Evolutionary conservation across 768 basidiomycete genomes (phyloP).

Genomic region (Hydnomerulius pinastri): DNA sequence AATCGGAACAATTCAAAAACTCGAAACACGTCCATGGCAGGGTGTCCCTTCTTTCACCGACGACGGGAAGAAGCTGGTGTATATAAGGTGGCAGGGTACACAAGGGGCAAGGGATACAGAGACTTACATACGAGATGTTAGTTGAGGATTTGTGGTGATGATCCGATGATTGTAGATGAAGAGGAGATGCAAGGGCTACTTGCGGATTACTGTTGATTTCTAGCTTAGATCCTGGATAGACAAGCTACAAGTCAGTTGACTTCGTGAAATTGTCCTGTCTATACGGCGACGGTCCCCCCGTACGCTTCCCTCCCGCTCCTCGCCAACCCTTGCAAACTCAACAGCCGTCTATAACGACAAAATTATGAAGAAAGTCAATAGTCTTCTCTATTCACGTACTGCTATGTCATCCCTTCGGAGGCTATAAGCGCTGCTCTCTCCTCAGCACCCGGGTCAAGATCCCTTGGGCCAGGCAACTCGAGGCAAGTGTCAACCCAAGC

Average conservation of each 20-base stretch:
- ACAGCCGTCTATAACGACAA: conserved; percentile 3
- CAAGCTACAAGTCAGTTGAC: too few species aligned
- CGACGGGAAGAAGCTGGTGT: background rate
- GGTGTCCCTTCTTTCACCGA: background rate
- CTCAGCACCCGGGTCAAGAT: conserved; percentile 18
- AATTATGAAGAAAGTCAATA: background rate
- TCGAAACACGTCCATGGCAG: background rate
- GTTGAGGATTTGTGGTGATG: background rate
- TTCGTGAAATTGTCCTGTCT: too few species aligned
- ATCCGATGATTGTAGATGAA: background rate
- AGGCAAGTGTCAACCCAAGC: conserved; percentile 70
- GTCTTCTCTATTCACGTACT: background rate
- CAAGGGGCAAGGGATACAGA: background rate
- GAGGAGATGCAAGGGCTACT: background rate
- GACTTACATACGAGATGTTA: background rate
- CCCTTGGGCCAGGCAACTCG: conserved; percentile 31
- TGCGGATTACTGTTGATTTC: background rate
- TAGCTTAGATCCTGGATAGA: too few species aligned
- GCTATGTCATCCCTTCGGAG: conserved; percentile 8
- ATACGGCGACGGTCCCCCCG: too few species aligned
- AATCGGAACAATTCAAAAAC: background rate
- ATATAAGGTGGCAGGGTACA: background rate
- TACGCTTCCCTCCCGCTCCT: too few species aligned
- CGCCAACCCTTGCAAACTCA: too few species aligned
- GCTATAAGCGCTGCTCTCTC: conserved; percentile 24